Evolutionary conservation across 2,329 filamentous ascomycete genomes (phyloP), one percentile per base, ranked within the genome.

Genomic region (Hyphodiscus sp.): DNA sequence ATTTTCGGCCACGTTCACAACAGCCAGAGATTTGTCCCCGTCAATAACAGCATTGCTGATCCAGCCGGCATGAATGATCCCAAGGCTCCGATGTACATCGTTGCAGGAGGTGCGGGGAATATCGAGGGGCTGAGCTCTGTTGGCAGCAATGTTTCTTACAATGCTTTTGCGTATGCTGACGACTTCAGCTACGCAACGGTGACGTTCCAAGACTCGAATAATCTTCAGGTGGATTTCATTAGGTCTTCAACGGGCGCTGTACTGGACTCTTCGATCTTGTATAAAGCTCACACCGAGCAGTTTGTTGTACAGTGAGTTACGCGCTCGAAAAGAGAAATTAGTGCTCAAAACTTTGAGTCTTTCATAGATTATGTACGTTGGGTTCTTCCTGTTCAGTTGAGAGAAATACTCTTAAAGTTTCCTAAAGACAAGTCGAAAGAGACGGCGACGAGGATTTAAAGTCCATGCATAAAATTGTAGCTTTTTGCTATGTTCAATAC

Each of bases 131-230:
- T 71, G 7, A 71, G 63, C 30, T 48, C 59, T 1, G 67, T 80
- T 0, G 76, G 76, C 2, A 63, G 41, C 0, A 73, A 75, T 53
- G 66, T 68, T 2, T 61, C 70, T 13, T 73, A 67, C 29, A 80
- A 76, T 43, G 72, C 68, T 2, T 79, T 77, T 55, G 75, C 74
- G 2, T 78, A 78, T 51, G 75, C 69, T 0, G 71, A 76, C 48
- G 76, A 78, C 52, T 82, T 79, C 51, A 75, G 73, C 59, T 82
- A 79, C 59, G 75, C 73, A 2, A 73, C 70, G 1, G 58, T 82
- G 7, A 70, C 68, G 2, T 74, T 82, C 26, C 45, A 72, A 50
- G 73, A 79, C 60, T 62, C 59, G 49, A 69, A 74, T 3, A 64
- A 75, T 23, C 54, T 82, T 56, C 68, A 72, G 60, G 70, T 82